Percentiles rank a stretch among this genome's conserved stretches.
Evolutionary conservation across 140 eudicot species (phyloP).

Genomic region (Stevia rebaudiana): DNA sequence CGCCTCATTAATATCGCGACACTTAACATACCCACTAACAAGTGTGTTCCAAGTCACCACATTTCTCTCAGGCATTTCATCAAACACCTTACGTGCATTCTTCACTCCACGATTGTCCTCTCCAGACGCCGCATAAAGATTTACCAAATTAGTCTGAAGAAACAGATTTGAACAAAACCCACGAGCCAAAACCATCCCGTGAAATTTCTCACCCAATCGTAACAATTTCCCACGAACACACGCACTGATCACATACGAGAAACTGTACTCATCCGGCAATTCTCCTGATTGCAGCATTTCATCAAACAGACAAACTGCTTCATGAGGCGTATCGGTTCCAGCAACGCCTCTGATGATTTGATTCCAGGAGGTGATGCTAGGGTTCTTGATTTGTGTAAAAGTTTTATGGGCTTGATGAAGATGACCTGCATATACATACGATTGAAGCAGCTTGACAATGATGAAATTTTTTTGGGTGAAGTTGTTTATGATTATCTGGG

Average conservation of each 20-base stretch:
- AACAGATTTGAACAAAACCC: constrained; percentile 49
- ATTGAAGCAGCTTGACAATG: constrained; percentile 43
- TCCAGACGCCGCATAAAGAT: constrained; percentile 37
- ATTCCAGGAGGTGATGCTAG: constrained; percentile 58
- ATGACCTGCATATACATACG: constrained; percentile 31
- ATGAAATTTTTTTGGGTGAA: constrained; percentile 40
- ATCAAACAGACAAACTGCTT: constrained; percentile 35
- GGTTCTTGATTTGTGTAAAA: constrained; percentile 39
- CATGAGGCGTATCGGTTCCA: constrained; percentile 12
- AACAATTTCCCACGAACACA: constrained; percentile 46
- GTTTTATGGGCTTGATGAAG: constrained; percentile 35
- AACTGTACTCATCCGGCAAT: constrained; percentile 50
- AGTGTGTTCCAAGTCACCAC: constrained; percentile 65
- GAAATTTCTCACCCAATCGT: constrained; percentile 49
- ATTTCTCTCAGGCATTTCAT: constrained; percentile 55
- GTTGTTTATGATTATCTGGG: constrained; percentile 44
- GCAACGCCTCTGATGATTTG: constrained; percentile 59
- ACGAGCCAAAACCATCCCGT: constrained; percentile 43
- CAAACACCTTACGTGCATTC: constrained; percentile 40
- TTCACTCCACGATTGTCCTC: constrained; percentile 6
- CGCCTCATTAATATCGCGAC: constrained; percentile 40
- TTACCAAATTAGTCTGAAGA: constrained; percentile 46
- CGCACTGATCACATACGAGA: constrained; percentile 39
- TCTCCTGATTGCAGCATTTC: constrained; percentile 30
- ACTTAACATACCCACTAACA: constrained; percentile 38